Percentiles rank a stretch among this genome's conserved stretches.
These are phyloP conservation scores for Margaritispora aquatica DNA, from an alignment of 495 filamentous ascomycete species.

Conservation along the genomic window DNA sequence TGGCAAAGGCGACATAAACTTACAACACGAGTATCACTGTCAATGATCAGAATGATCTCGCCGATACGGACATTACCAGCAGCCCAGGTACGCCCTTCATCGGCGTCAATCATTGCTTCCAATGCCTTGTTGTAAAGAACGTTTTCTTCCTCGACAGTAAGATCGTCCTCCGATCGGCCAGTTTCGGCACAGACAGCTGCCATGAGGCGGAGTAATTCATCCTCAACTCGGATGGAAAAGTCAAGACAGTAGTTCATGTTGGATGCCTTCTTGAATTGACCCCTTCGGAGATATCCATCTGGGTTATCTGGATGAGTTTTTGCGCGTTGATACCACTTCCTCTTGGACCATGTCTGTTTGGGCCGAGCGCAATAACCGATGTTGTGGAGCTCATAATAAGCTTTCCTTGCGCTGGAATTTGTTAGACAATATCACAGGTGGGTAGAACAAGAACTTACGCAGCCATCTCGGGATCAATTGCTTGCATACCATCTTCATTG, in stretches of 20 bases:
- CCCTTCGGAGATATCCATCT: constrained; percentile 44
- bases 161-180: constrained; percentile 20
- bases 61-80: constrained; percentile 65
- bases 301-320: constrained; percentile 9
- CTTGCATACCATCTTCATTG: constrained; percentile 65
- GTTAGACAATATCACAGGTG: neutral
- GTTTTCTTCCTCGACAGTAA: constrained; percentile 48
- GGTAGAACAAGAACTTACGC: constrained; percentile 15
- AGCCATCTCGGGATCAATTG: constrained; percentile 23
- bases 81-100: constrained; percentile 57
- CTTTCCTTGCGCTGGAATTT: constrained; percentile 34
- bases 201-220: constrained; percentile 39
- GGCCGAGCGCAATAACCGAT: constrained; percentile 56
- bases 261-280: constrained; percentile 67
- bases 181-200: neutral
- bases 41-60: constrained; percentile 52
- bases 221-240: constrained; percentile 52
- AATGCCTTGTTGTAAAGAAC: constrained; percentile 43
- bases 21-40: constrained; percentile 16
- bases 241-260: constrained; percentile 66
- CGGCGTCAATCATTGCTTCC: constrained; percentile 45
- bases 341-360: constrained; percentile 33
- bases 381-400: constrained; percentile 57
- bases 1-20: neutral
- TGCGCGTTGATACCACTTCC: neutral